These are phyloP conservation scores for Pleodorina starrii DNA, from an alignment of 139 green algal genomes.

Conservation along the genomic window DNA sequence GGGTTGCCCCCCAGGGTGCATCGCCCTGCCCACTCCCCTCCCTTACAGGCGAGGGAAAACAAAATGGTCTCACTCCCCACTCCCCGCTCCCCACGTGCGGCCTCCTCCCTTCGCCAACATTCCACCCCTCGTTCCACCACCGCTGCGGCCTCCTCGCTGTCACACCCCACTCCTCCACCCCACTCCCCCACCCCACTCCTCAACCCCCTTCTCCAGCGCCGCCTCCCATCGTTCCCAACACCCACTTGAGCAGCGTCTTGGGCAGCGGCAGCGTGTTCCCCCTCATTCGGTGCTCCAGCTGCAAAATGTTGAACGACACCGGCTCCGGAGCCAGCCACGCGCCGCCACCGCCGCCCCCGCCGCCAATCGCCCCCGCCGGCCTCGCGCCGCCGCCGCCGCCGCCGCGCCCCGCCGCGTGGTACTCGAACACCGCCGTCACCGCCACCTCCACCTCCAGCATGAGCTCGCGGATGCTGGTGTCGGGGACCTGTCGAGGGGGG, in stretches of 20 bases:
- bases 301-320: conserved; percentile 53
- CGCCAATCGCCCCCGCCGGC: too few relatives aligned
- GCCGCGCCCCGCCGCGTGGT: conserved; percentile 29
- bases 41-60: too few relatives aligned
- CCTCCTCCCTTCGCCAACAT: too few relatives aligned
- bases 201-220: background rate
- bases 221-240: background rate
- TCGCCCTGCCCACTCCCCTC: too few relatives aligned
- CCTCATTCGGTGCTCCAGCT: conserved; percentile 65
- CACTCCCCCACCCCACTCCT: background rate
- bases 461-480: conserved; percentile 77
- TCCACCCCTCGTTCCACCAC: too few relatives aligned
- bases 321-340: conserved; percentile 48
- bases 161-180: too few relatives aligned
- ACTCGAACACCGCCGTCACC: conserved; percentile 63
- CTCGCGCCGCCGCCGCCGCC: too few relatives aligned
- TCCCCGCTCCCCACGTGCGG: too few relatives aligned
- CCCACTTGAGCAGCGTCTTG: conserved; percentile 42
- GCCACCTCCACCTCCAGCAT: conserved; percentile 72
- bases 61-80: too few relatives aligned
- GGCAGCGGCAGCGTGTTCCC: conserved; percentile 56
- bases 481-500: conserved; percentile 68
- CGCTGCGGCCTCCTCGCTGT: too few relatives aligned
- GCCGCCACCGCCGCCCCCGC: conserved; percentile 25
- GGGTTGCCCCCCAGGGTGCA: too few relatives aligned